A percentile compares a stretch with the other conserved stretches of the same genome.
Conservation (phyloP, 2,329 filamentous ascomycete species). For the Lachnellula occidentalis region DNA sequence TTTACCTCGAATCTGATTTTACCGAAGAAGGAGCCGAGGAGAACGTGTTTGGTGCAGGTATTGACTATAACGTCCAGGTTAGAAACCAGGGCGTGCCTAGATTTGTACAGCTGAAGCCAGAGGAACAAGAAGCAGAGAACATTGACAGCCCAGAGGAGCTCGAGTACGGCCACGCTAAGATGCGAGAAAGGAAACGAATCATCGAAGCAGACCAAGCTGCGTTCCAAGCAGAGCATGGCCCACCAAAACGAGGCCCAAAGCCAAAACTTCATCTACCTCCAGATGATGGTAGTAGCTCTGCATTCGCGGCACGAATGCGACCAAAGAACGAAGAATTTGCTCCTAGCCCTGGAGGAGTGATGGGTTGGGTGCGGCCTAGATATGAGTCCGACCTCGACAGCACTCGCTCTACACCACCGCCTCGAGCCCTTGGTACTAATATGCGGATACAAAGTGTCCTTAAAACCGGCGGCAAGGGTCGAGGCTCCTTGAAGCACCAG, state of each 20-base stretch:
- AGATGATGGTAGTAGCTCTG: conserved; percentile 45
- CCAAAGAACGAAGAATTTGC: conserved; percentile 48
- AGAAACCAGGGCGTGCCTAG: conserved; percentile 65
- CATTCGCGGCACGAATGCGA: conserved; percentile 57
- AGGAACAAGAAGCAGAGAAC: conserved; percentile 68
- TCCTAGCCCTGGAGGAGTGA: conserved; percentile 41
- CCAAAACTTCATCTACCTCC: conserved; percentile 32
- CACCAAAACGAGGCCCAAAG: conserved; percentile 48
- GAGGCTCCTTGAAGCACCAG: conserved; percentile 52
- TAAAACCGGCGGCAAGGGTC: conserved; percentile 29
- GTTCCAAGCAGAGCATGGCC: conserved; percentile 36
- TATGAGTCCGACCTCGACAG: conserved; percentile 53
- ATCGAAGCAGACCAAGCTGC: conserved; percentile 64
- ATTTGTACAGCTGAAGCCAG: conserved; percentile 54
- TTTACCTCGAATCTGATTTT: conserved; percentile 95
- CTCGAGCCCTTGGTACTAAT: conserved; percentile 31
- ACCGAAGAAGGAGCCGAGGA: conserved; percentile 78
- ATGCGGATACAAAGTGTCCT: conserved; percentile 28
- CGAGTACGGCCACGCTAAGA: conserved; percentile 66
- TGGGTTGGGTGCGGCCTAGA: conserved; percentile 60
- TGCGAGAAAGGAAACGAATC: conserved; percentile 68
- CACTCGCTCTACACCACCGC: conserved; percentile 47
- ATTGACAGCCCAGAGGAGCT: conserved; percentile 66
- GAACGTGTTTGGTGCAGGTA: conserved; percentile 79
- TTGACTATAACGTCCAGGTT: conserved; percentile 59